Conservation (phyloP, 805 yeast genomes). For the Metschnikowia lachancei region DNA sequence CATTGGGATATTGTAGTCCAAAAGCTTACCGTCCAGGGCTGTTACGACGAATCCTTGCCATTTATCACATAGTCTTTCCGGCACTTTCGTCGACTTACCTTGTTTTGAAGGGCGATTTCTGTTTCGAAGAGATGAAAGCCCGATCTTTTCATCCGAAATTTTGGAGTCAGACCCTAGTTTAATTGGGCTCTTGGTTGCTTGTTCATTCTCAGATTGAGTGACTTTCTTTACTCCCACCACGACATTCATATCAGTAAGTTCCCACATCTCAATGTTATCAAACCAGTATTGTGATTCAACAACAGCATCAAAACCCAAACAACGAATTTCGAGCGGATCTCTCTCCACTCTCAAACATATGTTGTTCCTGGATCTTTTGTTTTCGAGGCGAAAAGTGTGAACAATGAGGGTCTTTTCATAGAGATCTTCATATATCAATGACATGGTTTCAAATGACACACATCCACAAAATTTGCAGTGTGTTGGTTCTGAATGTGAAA, state of each 20-base stretch:
- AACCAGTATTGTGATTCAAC: constrained; percentile 69
- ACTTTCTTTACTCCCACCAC: constrained; percentile 56
- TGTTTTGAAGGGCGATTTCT: not conserved
- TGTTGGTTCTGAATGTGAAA: constrained; percentile 79
- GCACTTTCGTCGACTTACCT: not conserved
- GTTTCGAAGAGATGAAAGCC: constrained; percentile 8
- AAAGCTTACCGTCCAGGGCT: constrained; percentile 60
- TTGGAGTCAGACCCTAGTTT: not conserved
- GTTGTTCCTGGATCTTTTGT: constrained; percentile 67
- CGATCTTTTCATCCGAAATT: not conserved
- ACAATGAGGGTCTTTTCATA: constrained; percentile 57
- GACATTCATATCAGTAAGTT: constrained; percentile 71
- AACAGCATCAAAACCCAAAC: constrained; percentile 78
- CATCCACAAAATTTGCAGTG: constrained; percentile 92
- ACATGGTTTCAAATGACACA: constrained; percentile 70
- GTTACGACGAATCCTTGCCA: constrained; percentile 84
- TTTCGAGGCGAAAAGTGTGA: constrained; percentile 69
- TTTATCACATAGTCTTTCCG: not conserved
- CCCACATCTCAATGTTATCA: constrained; percentile 72
- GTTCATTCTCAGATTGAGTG: not conserved
- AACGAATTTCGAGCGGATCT: constrained; percentile 87
- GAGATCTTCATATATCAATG: constrained; percentile 65
- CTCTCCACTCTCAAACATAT: constrained; percentile 88
- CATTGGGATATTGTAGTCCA: constrained; percentile 55
- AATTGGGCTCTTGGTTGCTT: not conserved